Percentiles rank a stretch among this genome's conserved stretches.
Conservation (phyloP, 2,329 filamentous ascomycete genomes). For the Beauveria rudraprayagi region DNA sequence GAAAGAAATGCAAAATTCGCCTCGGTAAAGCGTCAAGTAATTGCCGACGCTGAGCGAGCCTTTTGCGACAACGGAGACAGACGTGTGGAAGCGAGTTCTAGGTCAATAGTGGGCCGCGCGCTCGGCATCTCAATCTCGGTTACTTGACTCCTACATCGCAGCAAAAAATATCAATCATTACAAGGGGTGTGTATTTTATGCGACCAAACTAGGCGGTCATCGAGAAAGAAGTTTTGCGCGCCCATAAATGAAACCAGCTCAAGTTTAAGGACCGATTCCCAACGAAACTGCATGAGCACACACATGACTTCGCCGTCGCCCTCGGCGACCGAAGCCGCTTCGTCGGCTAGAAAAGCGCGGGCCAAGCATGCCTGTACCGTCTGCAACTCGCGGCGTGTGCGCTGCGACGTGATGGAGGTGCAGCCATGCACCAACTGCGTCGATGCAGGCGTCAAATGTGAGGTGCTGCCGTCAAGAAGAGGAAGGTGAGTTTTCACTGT, state of each 20-base stretch:
- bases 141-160: conserved; percentile 9
- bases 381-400: conserved; percentile 27
- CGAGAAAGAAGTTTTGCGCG: not conserved
- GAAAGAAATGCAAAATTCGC: not conserved
- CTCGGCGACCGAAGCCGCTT: conserved; percentile 10
- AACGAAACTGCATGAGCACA: not conserved
- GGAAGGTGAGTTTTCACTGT: conserved; percentile 20
- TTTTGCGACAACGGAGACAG: not conserved
- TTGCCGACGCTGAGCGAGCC: not conserved
- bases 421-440: conserved; percentile 27
- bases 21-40: not conserved
- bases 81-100: not conserved
- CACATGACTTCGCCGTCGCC: conserved; percentile 8
- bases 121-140: conserved; percentile 11
- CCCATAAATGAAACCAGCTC: not conserved
- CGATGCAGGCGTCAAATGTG: conserved; percentile 20
- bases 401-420: conserved; percentile 27
- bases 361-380: conserved; percentile 28
- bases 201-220: not conserved
- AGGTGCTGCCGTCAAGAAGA: conserved; percentile 26
- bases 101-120: not conserved
- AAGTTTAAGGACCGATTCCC: not conserved
- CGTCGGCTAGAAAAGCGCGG: conserved; percentile 25
- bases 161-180: not conserved
- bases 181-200: too few species aligned